Evolutionary conservation across 2,329 filamentous ascomycete species (phyloP), one percentile per base, ranked within the genome.

Genomic region (Penicillium frequentans): DNA sequence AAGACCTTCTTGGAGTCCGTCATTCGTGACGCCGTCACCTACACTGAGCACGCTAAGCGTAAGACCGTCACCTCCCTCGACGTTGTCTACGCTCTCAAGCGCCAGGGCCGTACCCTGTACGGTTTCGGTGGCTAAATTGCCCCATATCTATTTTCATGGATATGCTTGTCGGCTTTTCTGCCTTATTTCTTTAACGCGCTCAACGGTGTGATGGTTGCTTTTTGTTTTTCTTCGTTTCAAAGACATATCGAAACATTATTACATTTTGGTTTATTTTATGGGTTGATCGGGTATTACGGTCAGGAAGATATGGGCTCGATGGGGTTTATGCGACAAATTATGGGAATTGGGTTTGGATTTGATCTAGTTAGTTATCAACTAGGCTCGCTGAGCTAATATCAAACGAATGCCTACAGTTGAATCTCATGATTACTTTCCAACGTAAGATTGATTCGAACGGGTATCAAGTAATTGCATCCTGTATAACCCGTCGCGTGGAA

Each of bases 1-100:
- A 91, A 91, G 85, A 86, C 88, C 75, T 91, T 91, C 86, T 87
- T 91, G 67, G 89, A 91, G 79, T 85, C 86, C 72, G 89, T 91
- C 77, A 91, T 91, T 74, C 86, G 88, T 77, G 88, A 90, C 70
- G 87, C 88, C 61, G 86, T 91, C 81, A 91, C 89, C 73, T 91
- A 91, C 82, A 91, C 89, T 61, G 89, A 91, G 80, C 89, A 91
- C 84, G 87, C 87, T 75, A 90, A 91, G 86, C 86, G 89, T 78
- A 79, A 79, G 76, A 79, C 77, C 49, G 77, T 79, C 68, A 79
- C 77, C 54, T 86, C 83, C 53, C 81, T 86, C 67, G 84, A 86
- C 69, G 84, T 86, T 57, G 84, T 86, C 74, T 86, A 86, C 71
- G 84, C 84, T 47, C 82, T 86, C 68, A 86, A 86, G 82, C 77